Conservation (phyloP, 2,329 filamentous ascomycete species). For the Penicillium paneum region DNA sequence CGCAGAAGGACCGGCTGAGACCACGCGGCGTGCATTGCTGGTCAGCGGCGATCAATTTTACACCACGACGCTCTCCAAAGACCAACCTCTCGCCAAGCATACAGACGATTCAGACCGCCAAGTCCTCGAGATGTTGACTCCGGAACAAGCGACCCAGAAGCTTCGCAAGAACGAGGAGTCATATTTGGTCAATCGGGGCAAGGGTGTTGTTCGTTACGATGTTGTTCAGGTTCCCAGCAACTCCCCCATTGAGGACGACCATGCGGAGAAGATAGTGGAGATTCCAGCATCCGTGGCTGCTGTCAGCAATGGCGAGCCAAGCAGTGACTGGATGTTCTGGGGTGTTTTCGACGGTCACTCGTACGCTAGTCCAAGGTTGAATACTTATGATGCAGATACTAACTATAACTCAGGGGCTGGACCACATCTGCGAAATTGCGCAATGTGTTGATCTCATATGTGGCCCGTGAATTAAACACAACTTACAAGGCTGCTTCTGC, state of each 20-base stretch:
- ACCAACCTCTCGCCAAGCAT: conserved; percentile 83
- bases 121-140: conserved; percentile 92
- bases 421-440: conserved; percentile 95
- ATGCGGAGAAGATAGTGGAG: conserved; percentile 96
- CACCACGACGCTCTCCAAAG: conserved; percentile 78
- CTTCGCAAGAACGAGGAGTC: conserved; percentile 87
- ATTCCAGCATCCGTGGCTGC: conserved; percentile 63
- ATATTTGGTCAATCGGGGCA: conserved; percentile 81
- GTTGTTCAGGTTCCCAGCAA: conserved; percentile 93
- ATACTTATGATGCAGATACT: conserved; percentile 1
- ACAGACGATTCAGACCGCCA: conserved; percentile 79
- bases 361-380: conserved; percentile 51
- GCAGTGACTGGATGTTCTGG: conserved; percentile 99
- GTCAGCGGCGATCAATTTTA: conserved; percentile 89
- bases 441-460: conserved; percentile 86
- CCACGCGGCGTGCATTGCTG: conserved; percentile 66
- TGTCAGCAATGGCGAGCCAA: conserved; percentile 53
- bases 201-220: conserved; percentile 92
- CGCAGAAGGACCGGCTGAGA: conserved; percentile 50
- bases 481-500: conserved; percentile 76
- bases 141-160: conserved; percentile 88
- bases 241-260: conserved; percentile 96
- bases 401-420: conserved; percentile 67
- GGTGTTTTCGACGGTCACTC: conserved; percentile 97
- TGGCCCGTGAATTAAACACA: conserved; percentile 85